Evolutionary conservation across 2,329 filamentous ascomycete species (phyloP).

Genomic region (Dactylellina parvicollis): DNA sequence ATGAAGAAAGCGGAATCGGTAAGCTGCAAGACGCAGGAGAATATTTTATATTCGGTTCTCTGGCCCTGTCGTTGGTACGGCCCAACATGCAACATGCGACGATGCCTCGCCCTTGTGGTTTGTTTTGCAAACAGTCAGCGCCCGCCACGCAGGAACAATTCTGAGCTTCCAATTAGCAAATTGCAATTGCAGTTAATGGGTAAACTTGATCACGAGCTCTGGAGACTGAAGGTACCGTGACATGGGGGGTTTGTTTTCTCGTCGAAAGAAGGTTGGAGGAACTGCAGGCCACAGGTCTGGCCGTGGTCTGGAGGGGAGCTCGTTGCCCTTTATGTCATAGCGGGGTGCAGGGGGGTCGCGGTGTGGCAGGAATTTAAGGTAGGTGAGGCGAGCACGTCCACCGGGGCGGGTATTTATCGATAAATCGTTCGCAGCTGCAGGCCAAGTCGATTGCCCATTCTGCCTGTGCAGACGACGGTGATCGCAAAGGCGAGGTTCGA

Average conservation of each 20-base stretch:
- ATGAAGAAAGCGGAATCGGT: conserved; percentile 26
- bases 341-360: conserved; percentile 31
- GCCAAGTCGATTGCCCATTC: conserved; percentile 17
- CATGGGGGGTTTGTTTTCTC: conserved; percentile 30
- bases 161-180: conserved; percentile 5
- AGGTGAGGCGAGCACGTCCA: conserved; percentile 36
- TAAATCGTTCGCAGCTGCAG: conserved; percentile 36
- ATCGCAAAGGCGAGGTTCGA: conserved; percentile 17
- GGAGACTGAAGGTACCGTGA: conserved; percentile 4
- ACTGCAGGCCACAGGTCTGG: conserved; percentile 24
- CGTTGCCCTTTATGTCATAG: conserved; percentile 54
- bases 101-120: background rate
- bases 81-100: conserved; percentile 28
- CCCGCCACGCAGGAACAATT: conserved; percentile 33
- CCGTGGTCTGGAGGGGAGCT: conserved; percentile 38
- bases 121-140: conserved; percentile 12
- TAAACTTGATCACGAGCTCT: conserved; percentile 34
- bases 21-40: conserved; percentile 32
- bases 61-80: conserved; percentile 18
- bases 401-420: conserved; percentile 54
- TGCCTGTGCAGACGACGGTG: conserved; percentile 26
- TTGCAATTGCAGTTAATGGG: conserved; percentile 2
- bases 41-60: conserved; percentile 9
- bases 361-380: conserved; percentile 42
- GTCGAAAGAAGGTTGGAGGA: conserved; percentile 22